Evolutionary conservation across 2,329 filamentous ascomycete genomes (phyloP).

Genomic region (Xylariaceae sp.): DNA sequence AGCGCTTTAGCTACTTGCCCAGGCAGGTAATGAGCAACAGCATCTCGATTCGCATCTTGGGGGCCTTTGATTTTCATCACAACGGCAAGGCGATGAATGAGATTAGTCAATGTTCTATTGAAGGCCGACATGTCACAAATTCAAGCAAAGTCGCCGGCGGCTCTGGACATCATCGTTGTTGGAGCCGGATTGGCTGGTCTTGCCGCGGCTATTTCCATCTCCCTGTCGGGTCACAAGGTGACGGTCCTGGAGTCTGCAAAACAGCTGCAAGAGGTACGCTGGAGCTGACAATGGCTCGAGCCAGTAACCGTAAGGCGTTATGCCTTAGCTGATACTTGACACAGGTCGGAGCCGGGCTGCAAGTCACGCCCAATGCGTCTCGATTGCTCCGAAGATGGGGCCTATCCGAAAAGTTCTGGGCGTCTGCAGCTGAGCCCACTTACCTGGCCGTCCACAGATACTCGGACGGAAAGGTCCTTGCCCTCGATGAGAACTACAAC

Average conservation of each 20-base stretch:
- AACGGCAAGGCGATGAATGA: too few species aligned
- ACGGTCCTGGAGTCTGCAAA: slow-evolving; percentile 38
- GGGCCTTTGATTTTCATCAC: too few species aligned
- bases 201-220: slow-evolving; percentile 33
- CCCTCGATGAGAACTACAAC: slow-evolving; percentile 47
- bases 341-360: slow-evolving; percentile 51
- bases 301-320: too few species aligned
- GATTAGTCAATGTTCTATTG: too few species aligned
- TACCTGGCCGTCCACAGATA: slow-evolving; percentile 50
- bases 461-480: slow-evolving; percentile 40
- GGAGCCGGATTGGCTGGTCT: slow-evolving; percentile 41
- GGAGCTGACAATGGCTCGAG: too few species aligned
- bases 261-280: slow-evolving; percentile 35
- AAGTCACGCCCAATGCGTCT: slow-evolving; percentile 47
- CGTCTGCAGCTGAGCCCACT: slow-evolving; percentile 36
- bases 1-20: too few species aligned
- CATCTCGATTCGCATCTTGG: too few species aligned
- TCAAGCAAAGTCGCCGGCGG: slow-evolving; percentile 8
- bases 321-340: too few species aligned
- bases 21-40: too few species aligned
- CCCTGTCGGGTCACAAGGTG: slow-evolving; percentile 34
- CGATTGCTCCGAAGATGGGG: slow-evolving; percentile 47
- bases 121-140: too few species aligned
- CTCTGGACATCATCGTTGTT: slow-evolving; percentile 35
- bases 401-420: slow-evolving; percentile 39